Percentiles rank a stretch among this genome's conserved stretches.
Evolutionary conservation across 495 filamentous ascomycete species (phyloP).

Genomic region (Penicillium soppii): DNA sequence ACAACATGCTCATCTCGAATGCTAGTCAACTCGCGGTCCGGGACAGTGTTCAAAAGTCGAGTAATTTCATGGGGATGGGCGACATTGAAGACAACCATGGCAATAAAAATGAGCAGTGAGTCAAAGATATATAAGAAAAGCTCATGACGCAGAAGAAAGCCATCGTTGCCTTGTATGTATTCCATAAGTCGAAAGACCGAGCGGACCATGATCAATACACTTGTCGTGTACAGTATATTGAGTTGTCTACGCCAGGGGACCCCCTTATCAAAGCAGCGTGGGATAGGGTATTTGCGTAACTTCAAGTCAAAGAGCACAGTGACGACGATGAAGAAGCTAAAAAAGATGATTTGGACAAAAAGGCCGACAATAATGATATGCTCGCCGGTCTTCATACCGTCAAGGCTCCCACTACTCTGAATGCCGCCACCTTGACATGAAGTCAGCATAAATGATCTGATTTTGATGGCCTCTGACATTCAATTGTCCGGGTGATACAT

Average conservation of each 20-base stretch:
- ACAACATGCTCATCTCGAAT: background rate
- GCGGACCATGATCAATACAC: conserved; percentile 55
- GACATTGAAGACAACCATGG: conserved; percentile 48
- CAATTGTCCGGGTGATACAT: too few relatives aligned
- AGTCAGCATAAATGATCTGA: too few relatives aligned
- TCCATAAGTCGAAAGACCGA: conserved; percentile 59
- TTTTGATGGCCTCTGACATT: too few relatives aligned
- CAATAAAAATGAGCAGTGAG: conserved; percentile 49
- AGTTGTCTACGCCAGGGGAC: background rate
- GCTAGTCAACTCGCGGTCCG: background rate
- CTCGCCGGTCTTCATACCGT: conserved; percentile 28
- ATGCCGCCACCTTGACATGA: conserved; percentile 12
- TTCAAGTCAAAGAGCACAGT: conserved; percentile 32
- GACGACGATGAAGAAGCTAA: conserved; percentile 37
- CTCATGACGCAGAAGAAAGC: conserved; percentile 50
- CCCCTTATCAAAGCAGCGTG: conserved; percentile 44
- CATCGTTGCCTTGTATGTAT: conserved; percentile 52
- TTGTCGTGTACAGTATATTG: conserved; percentile 12
- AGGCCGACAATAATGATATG: conserved; percentile 40
- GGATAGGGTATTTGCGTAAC: conserved; percentile 23
- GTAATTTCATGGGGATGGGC: conserved; percentile 22
- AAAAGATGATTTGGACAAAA: conserved; percentile 35
- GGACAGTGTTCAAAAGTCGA: background rate
- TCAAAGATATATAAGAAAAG: conserved; percentile 62
- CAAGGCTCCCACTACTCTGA: conserved; percentile 12